A percentile compares a stretch with the other conserved stretches of the same genome.
Conservation (phyloP, 2,329 filamentous ascomycete species). For the Verticillium dahliae region DNA sequence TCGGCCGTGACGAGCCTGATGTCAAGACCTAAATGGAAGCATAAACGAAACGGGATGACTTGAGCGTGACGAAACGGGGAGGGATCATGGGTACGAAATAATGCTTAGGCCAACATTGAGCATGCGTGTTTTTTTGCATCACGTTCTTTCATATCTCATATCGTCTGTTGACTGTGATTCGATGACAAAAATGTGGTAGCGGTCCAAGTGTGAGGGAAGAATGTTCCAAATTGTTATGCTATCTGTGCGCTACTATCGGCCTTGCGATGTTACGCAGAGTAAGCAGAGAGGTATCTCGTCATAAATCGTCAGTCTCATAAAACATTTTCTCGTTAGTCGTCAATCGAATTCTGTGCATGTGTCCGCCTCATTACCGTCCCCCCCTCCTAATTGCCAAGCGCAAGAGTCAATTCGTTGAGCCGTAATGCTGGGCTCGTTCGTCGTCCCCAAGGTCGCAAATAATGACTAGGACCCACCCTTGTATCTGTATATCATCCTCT, state of each 20-base stretch:
- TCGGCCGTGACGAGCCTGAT: conserved; percentile 88
- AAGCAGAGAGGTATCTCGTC: not conserved
- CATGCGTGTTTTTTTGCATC: not conserved
- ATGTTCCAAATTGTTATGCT: not conserved
- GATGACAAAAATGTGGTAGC: not conserved
- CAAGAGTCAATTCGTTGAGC: too few relatives aligned
- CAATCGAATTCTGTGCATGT: not conserved
- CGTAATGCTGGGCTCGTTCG: not conserved
- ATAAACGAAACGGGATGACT: not conserved
- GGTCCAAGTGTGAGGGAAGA: not conserved
- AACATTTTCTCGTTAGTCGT: not conserved
- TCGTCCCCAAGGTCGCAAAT: not conserved
- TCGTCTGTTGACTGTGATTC: not conserved
- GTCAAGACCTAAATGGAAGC: conserved; percentile 73
- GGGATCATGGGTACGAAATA: not conserved
- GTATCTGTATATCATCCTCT: too few relatives aligned
- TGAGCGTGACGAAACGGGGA: not conserved
- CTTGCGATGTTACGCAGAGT: not conserved
- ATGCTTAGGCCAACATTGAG: not conserved
- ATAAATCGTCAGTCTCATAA: not conserved
- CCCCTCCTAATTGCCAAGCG: too few relatives aligned
- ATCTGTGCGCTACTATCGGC: not conserved
- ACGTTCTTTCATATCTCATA: not conserved
- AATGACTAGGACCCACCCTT: too few relatives aligned
- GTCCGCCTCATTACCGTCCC: too few relatives aligned